Conservation (phyloP, 2,329 filamentous ascomycete species). For the Apiospora arundinis region DNA sequence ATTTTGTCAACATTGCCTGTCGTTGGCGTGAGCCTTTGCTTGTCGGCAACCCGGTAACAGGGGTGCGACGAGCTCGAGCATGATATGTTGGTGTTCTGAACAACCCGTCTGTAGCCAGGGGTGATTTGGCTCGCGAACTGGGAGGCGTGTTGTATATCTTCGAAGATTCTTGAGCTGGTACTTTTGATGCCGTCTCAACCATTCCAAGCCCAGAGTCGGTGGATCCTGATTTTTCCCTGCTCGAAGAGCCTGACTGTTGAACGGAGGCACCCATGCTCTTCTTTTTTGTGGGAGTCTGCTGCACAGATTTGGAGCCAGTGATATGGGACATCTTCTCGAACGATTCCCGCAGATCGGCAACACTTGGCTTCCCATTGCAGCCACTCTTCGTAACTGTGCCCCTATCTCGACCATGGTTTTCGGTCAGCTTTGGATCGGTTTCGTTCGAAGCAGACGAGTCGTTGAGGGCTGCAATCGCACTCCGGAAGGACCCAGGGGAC, state of each 20-base stretch:
- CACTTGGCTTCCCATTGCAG: conserved; percentile 35
- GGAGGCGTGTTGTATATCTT: not conserved
- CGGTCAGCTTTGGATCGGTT: not conserved
- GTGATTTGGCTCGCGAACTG: not conserved
- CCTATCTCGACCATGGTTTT: not conserved
- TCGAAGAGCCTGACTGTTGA: not conserved
- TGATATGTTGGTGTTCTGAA: conserved; percentile 8
- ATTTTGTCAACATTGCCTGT: conserved; percentile 3
- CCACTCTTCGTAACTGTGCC: conserved; percentile 17
- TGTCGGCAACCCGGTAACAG: conserved; percentile 24
- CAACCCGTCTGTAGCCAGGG: not conserved
- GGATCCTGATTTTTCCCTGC: not conserved
- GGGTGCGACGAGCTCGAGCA: not conserved
- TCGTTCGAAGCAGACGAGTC: conserved; percentile 20
- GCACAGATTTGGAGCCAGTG: not conserved
- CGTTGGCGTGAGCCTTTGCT: conserved; percentile 26
- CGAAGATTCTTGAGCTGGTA: not conserved
- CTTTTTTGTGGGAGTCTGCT: not conserved
- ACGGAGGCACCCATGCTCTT: too few relatives aligned
- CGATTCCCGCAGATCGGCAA: conserved; percentile 43
- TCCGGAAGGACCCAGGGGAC: conserved; percentile 14
- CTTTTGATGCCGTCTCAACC: not conserved
- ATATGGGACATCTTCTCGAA: conserved; percentile 37
- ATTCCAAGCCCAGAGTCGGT: not conserved
- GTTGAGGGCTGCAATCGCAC: not conserved